phyloP scores from a whole-genome alignment of 768 basidiomycete species.

The Tubosaeta sp. region DNA sequence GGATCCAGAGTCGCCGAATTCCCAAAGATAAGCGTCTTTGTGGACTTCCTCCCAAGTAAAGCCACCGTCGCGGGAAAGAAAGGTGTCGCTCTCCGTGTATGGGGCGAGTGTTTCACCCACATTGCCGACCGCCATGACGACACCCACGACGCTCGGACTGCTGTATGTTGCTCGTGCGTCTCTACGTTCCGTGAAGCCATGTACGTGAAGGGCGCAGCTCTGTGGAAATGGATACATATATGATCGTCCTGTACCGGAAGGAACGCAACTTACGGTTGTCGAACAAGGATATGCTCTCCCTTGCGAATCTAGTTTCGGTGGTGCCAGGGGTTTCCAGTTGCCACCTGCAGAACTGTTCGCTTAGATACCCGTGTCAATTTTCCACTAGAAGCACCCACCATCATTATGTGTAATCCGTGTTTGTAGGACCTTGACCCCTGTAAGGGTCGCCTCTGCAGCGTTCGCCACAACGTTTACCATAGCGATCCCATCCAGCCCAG shows the following conservation, averaged over 20 bases:
- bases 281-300: conserved; percentile 69
- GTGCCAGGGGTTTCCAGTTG: conserved; percentile 78
- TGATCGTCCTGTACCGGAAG: not conserved
- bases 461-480: conserved; percentile 89
- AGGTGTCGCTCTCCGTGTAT: conserved; percentile 89
- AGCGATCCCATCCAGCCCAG: conserved; percentile 93
- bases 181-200: conserved; percentile 90
- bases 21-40: conserved; percentile 97
- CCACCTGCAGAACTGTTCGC: conserved; percentile 48
- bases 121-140: conserved; percentile 95
- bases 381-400: conserved; percentile 43
- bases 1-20: conserved; percentile 96
- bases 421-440: conserved; percentile 71
- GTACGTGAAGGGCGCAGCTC: conserved; percentile 86
- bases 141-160: conserved; percentile 85
- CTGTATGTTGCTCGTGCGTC: conserved; percentile 93
- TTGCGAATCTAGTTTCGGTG: conserved; percentile 72
- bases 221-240: conserved; percentile 32
- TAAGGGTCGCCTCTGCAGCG: conserved; percentile 65
- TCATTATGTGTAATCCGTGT: conserved; percentile 95
- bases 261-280: conserved; percentile 45
- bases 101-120: conserved; percentile 79
- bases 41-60: conserved; percentile 99
- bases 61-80: conserved; percentile 93
- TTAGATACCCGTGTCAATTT: not conserved